Base-by-base conservation (phyloP, 345 rosid genomes). In the Corymbia maculata region DNA sequence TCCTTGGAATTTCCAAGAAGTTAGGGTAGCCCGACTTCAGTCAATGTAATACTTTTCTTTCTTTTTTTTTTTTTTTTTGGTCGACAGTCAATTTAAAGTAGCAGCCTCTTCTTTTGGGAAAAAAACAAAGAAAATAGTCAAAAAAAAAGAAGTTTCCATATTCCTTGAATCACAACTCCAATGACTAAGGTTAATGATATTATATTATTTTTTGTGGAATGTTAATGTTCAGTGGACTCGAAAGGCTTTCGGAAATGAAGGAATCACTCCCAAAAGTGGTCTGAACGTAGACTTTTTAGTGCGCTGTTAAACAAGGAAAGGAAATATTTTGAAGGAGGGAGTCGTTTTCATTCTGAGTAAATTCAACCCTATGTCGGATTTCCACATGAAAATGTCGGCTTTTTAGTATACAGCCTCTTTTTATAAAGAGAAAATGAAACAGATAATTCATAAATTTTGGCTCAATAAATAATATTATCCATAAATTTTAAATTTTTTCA, bases 401-500 rank as follows among this genome's bases (percentile, higher is more conserved):
- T 21, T 55, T 11, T 55, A 32, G 11, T 12, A 68, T 16, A 16
- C 80, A 70, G 17, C 80, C 45, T 32, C 21, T 5, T 32, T 70
- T 68, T 11, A 2, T 45, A 36, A 68, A 8, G 24, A 19, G 12
- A 0, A 32, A 15, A 68, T 8, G 44, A 36, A 11, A 68, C 4
- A 36, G 16, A 70, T 17, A 2, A 30, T 8, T 16, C 4, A 2
- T 70, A 9, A 70, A 32, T 70, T 16, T 30, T 30, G 10, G 4
- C 9, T 2, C 2, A 32, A 15, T 16, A 32, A 4, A 9, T 15
- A 17, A 8, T 8, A 4, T 16, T 6, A 0, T 32, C 2, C 3
- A 2, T 16, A 1, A 70, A 32, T 15, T 68, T 70, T 70, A 30
- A 8, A 16, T 68, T 8, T 32, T 0, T 68, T 32, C 22, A 32